Percentiles rank a stretch among this genome's conserved stretches.
Evolutionary conservation across 371 early-diverging fungal genomes (phyloP).

Genomic region (Phascolomyces articulosus): DNA sequence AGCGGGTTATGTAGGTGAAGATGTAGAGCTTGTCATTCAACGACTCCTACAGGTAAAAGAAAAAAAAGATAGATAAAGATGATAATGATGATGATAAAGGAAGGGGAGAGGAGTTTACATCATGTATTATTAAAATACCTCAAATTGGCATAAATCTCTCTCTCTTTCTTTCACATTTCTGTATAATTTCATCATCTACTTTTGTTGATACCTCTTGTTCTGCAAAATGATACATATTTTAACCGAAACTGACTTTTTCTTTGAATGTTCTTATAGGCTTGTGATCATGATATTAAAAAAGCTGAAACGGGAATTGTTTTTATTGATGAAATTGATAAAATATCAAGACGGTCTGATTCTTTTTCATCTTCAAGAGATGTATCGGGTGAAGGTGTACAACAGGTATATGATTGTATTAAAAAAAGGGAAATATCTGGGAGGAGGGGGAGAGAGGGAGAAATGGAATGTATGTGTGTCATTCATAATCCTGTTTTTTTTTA

Average conservation of each 20-base stretch:
- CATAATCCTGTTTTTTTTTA: too few species aligned
- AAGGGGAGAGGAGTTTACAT: not conserved
- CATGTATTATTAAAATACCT: not conserved
- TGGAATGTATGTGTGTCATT: too few species aligned
- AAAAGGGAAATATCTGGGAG: too few species aligned
- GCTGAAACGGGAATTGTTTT: conserved; percentile 93
- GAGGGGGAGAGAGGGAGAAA: too few species aligned
- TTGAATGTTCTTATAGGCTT: too few species aligned
- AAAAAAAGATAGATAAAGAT: not conserved
- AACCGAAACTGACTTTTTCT: too few species aligned
- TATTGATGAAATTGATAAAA: conserved; percentile 94
- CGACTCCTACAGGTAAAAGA: conserved; percentile 73
- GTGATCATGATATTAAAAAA: conserved; percentile 84
- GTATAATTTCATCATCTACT: not conserved
- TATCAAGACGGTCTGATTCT: conserved; percentile 77
- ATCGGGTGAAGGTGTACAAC: conserved; percentile 94
- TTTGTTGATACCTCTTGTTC: too few species aligned
- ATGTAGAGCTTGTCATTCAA: conserved; percentile 88
- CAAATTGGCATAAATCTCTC: not conserved
- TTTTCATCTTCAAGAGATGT: conserved; percentile 85
- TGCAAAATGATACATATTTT: too few species aligned
- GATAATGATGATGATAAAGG: too few species aligned
- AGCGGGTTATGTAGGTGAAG: conserved; percentile 95
- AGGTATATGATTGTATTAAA: conserved; percentile 50
- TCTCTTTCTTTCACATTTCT: not conserved